phyloP scores from a whole-genome alignment of 164 flowering plant species.

The Annona cherimola region DNA sequence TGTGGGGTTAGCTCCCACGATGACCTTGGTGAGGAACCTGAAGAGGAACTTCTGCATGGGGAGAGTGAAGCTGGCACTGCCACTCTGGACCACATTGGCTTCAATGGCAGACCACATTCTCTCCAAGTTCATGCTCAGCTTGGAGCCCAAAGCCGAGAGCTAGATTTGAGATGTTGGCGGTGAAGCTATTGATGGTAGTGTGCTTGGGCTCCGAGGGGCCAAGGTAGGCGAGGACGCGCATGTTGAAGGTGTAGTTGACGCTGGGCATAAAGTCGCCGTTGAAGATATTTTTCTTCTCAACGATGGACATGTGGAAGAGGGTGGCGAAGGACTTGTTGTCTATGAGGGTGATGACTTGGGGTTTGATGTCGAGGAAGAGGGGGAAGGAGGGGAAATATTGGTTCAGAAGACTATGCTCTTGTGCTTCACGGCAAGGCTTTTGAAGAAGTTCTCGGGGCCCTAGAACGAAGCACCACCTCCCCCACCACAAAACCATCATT shows the following conservation, averaged over 20 bases:
- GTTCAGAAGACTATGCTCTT: conserved; percentile 79
- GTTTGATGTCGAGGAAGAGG: conserved; percentile 48
- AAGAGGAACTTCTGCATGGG: conserved; percentile 59
- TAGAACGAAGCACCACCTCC: too few species aligned
- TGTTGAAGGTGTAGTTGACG: conserved; percentile 53
- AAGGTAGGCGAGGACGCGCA: conserved; percentile 68
- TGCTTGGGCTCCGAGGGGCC: conserved; percentile 72
- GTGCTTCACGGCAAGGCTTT: conserved; percentile 50
- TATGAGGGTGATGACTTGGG: conserved; percentile 67
- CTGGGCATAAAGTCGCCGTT: conserved; percentile 90
- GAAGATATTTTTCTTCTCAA: conserved; percentile 66
- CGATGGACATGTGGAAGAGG: conserved; percentile 70
- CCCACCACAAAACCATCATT: too few species aligned
- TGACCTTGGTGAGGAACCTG: conserved; percentile 45
- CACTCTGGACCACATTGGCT: conserved; percentile 24
- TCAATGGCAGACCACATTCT: conserved; percentile 59
- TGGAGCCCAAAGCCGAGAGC: conserved; percentile 53
- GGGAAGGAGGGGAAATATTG: conserved; percentile 84
- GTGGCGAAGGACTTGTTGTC: conserved; percentile 67
- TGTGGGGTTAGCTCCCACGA: conserved; percentile 61
- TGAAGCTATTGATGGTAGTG: conserved; percentile 43
- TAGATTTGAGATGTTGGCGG: conserved; percentile 50
- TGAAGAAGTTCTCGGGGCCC: conserved; percentile 67
- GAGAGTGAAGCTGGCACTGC: conserved; percentile 19
- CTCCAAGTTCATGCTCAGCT: conserved; percentile 41